Percentiles rank a stretch among this genome's conserved stretches.
Evolutionary conservation across 139 green algal genomes (phyloP).

Genomic region (Pleodorina starrii): DNA sequence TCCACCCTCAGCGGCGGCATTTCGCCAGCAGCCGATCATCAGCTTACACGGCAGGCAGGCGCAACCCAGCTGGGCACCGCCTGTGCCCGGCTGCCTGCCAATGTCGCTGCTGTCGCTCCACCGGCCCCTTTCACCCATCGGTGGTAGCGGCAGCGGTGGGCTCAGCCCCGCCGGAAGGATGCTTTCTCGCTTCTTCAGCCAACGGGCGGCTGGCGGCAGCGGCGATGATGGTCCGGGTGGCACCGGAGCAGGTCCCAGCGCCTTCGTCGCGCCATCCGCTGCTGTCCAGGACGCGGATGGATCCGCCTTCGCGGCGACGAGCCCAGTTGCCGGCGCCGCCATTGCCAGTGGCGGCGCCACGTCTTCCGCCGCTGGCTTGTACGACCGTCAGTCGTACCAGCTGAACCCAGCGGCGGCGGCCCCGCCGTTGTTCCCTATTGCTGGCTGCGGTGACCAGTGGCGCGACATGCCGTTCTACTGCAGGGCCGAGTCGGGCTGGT

Average conservation of each 20-base stretch:
- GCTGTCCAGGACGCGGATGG: neutral
- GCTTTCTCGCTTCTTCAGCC: constrained; percentile 13
- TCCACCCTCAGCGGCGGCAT: neutral
- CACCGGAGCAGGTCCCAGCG: neutral
- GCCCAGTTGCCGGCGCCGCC: neutral
- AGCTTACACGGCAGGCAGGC: neutral
- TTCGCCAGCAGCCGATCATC: neutral
- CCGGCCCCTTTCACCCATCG: neutral
- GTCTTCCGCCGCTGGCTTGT: neutral
- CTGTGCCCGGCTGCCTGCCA: too few species aligned
- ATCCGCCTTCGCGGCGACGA: neutral
- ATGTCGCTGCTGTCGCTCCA: neutral
- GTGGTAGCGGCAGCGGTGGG: neutral
- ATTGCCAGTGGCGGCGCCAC: neutral
- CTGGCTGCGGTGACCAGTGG: neutral
- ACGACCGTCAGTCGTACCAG: too few species aligned
- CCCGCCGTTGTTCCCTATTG: too few species aligned
- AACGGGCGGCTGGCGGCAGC: neutral
- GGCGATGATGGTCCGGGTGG: neutral
- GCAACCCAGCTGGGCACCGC: neutral
- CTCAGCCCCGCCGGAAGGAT: constrained; percentile 33
- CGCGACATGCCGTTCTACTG: neutral
- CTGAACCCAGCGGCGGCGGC: too few species aligned
- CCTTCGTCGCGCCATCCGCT: neutral
- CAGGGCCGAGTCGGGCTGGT: neutral